Conservation (phyloP, 163 green algal species). For the Prototheca wickerhamii region DNA sequence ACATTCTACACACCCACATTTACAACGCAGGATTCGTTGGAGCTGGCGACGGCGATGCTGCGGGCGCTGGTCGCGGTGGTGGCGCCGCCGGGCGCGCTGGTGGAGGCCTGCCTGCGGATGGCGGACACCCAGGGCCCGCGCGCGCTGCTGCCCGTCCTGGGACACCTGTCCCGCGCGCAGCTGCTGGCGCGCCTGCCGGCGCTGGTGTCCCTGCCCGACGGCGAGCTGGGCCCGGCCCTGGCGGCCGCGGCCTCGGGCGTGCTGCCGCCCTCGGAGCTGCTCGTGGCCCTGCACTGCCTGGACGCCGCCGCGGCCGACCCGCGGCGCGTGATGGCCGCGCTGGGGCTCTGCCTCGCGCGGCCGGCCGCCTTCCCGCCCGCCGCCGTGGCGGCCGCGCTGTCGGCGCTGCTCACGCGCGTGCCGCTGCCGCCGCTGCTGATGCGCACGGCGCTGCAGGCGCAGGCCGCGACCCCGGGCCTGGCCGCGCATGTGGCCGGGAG, state of each 20-base stretch:
- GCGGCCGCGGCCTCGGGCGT: background rate
- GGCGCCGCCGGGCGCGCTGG: too few species aligned
- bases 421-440: constrained; percentile 70
- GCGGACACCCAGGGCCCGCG: background rate
- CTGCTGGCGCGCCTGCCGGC: constrained; percentile 22
- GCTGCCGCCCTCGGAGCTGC: constrained; percentile 52
- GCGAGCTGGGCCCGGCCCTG: background rate
- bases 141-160: constrained; percentile 24
- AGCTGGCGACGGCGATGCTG: constrained; percentile 35
- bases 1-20: too few species aligned
- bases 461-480: constrained; percentile 39
- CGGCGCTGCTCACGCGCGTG: constrained; percentile 24
- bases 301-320: constrained; percentile 19
- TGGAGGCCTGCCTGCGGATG: background rate
- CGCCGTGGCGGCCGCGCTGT: constrained; percentile 26
- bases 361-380: constrained; percentile 23
- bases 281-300: constrained; percentile 56
- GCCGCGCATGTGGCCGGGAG: constrained; percentile 48
- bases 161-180: too few species aligned
- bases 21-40: constrained; percentile 11
- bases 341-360: constrained; percentile 20
- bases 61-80: too few species aligned
- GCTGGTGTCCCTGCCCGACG: background rate
- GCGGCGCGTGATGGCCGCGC: constrained; percentile 14
- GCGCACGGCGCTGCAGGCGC: constrained; percentile 59